Percentiles rank a stretch among this genome's conserved stretches.
Evolutionary conservation across 2,329 filamentous ascomycete species (phyloP).

Genomic region (Macroventuria anomochaeta): DNA sequence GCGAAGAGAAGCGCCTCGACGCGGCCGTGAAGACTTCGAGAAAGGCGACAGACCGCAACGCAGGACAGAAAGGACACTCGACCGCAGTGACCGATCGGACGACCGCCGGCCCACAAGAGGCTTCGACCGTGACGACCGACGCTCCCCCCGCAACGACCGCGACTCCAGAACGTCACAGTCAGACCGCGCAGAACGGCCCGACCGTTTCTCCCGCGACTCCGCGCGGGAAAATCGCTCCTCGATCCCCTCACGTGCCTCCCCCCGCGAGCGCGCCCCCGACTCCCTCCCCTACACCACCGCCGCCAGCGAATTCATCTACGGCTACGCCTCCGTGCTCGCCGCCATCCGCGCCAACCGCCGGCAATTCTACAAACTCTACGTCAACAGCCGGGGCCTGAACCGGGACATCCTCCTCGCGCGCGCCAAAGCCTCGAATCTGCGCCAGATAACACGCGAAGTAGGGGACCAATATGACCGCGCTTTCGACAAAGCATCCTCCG

Average conservation of each 20-base stretch:
- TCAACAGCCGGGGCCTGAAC: constrained; percentile 52
- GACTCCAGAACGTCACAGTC: constrained; percentile 1
- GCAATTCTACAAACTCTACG: constrained; percentile 83
- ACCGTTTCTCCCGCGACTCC: background rate
- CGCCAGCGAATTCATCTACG: constrained; percentile 91
- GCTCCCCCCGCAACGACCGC: constrained; percentile 6
- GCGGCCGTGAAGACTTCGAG: background rate
- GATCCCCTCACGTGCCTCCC: constrained; percentile 5
- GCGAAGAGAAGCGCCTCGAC: constrained; percentile 4
- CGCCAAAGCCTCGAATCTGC: constrained; percentile 27
- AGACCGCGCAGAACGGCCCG: background rate
- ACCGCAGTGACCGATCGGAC: background rate
- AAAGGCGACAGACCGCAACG: background rate
- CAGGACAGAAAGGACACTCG: background rate
- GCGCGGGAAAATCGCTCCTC: too few species aligned
- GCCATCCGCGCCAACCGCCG: constrained; percentile 74
- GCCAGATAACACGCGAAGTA: constrained; percentile 56
- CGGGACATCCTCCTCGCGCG: constrained; percentile 29
- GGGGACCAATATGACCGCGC: constrained; percentile 68
- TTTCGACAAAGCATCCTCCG: constrained; percentile 82
- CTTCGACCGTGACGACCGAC: background rate
- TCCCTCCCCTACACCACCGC: constrained; percentile 78
- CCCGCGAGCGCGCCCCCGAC: constrained; percentile 20
- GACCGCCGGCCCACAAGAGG: background rate
- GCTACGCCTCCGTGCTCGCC: constrained; percentile 78